Evolutionary conservation across 208 protist species (phyloP), one percentile per base, ranked within the genome.

Genomic region (Angomonas ambiguus): DNA sequence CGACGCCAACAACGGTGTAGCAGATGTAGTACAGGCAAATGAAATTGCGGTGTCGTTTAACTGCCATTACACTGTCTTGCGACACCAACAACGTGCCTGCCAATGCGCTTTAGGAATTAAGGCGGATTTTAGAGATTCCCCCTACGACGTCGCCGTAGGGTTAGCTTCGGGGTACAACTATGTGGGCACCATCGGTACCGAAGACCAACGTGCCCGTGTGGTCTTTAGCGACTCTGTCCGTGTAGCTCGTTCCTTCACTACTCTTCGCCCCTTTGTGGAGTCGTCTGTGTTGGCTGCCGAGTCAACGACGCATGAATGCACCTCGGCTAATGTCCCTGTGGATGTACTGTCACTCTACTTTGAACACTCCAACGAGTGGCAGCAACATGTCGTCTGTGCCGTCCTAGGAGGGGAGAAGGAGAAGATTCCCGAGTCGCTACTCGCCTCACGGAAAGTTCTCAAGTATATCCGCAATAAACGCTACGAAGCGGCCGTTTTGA

Each of bases 81-180:
- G 82, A 35, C 82, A 88, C 72, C 69, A 83, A 51, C 75, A 84
- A 24, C 76, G 76, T 51, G 82, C 82, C 1, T 83, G 78, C 51
- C 41, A 79, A 62, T 88, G 82, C 34, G 82, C 82, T n/a, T 60
- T 85, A n/a, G 60, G 56, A 10, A 88, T 88, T 62, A 69, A 73
- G 8, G 67, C 74, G 0, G 62, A 42, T 0, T 80, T 76, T 42
- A 33, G 55, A 6, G 55, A 75, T 62, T 51, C 64, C 24, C 48
- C 69, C 42, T 76, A 68, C 57, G 55, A 22, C 66, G 70, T 79
- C 6, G 28, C 35, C 32, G 80, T 84, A 35, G 78, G 68, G 57
- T 84, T 88, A 20, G 70, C 78, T 0, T 70, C 78, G 8, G 82
- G 82, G 49, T 62, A 61, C 16, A 74, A 74, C 53, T 77, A 72